Conservation (phyloP, 148 eudicot genomes). For the Bassia scoparia region DNA sequence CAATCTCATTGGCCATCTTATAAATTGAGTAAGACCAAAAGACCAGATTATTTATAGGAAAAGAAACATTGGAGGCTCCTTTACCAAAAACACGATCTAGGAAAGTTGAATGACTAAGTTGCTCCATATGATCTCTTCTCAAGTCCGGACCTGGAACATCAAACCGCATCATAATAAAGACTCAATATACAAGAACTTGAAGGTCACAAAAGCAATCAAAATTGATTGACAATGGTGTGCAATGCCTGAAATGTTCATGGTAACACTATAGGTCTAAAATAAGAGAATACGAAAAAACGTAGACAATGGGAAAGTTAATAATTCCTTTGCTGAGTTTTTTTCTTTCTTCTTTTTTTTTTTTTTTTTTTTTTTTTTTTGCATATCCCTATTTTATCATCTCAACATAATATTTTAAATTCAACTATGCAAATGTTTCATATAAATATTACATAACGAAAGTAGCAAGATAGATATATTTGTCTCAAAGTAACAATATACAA, state of each 20-base stretch:
- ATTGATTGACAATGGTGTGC: background rate
- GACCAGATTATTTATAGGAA: background rate
- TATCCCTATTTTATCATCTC: no score
- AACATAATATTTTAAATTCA: no score
- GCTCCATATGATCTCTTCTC: constrained; percentile 79
- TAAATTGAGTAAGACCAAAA: background rate
- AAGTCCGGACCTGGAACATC: constrained; percentile 54
- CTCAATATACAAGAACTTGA: no score
- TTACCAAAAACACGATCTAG: constrained; percentile 77
- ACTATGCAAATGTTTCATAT: no score
- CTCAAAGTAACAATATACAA: no score
- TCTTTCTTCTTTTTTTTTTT: no score
- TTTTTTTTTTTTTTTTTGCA: no score
- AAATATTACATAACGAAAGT: no score
- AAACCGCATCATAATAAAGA: constrained; percentile 2
- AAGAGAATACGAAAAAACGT: no score
- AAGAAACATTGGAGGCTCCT: constrained; percentile 19
- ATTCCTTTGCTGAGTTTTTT: no score
- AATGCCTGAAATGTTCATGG: background rate
- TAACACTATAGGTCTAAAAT: background rate
- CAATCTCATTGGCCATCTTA: background rate
- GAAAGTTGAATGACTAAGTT: constrained; percentile 80
- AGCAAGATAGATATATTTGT: no score
- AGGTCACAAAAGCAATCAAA: background rate
- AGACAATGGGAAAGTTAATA: no score